Evolutionary conservation across 1,284 basidiomycete genomes (phyloP).

Genomic region (Sporisorium exsertum): DNA sequence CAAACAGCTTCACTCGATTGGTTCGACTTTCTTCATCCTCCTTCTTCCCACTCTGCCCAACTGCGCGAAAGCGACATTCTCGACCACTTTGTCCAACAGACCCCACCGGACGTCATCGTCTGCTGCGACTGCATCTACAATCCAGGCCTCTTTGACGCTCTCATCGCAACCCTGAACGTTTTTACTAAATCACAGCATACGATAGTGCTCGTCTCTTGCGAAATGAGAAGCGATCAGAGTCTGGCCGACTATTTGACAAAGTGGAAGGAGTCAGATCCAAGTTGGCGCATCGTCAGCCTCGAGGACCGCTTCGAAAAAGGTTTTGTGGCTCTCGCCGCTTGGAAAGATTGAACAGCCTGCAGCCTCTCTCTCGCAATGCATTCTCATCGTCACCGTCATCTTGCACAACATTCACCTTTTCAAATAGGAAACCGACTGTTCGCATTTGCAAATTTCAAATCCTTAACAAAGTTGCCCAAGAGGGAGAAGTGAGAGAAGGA

Average conservation of each 20-base stretch:
- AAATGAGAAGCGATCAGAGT: conserved; percentile 57
- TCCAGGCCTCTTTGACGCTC: conserved; percentile 55
- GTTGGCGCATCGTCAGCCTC: conserved; percentile 41
- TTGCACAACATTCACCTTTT: background rate
- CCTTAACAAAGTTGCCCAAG: background rate
- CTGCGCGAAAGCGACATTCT: conserved; percentile 26
- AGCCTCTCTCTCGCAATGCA: background rate
- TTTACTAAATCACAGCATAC: conserved; percentile 48
- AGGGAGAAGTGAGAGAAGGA: background rate
- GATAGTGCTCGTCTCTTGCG: conserved; percentile 50
- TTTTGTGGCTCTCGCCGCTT: conserved; percentile 42
- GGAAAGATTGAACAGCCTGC: conserved; percentile 20
- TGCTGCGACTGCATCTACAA: conserved; percentile 66
- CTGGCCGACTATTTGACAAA: conserved; percentile 45
- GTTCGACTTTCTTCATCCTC: conserved; percentile 45
- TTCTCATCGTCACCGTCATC: conserved; percentile 3
- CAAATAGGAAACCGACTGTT: conserved; percentile 3
- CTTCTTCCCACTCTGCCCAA: conserved; percentile 21
- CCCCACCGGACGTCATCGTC: conserved; percentile 46
- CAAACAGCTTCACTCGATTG: conserved; percentile 34
- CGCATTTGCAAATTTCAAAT: conserved; percentile 9
- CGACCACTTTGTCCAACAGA: conserved; percentile 10
- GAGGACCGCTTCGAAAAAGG: conserved; percentile 48
- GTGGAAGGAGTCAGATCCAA: conserved; percentile 38
- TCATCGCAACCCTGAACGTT: conserved; percentile 55